These are phyloP conservation scores for Luvunga scandens DNA, from an alignment of 345 rosid species.

Conservation along the genomic window DNA sequence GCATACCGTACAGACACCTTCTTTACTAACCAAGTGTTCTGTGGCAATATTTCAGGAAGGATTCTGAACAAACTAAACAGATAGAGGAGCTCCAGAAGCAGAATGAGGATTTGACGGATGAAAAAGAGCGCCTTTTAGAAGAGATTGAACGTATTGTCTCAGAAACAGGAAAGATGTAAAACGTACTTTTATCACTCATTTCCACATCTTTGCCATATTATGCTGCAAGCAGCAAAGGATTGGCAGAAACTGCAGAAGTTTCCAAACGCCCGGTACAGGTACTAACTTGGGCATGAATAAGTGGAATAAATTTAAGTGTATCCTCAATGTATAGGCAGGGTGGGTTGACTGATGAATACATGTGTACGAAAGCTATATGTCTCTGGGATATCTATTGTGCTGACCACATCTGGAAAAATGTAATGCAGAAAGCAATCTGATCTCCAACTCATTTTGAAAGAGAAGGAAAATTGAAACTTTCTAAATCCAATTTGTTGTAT, in stretches of 20 bases:
- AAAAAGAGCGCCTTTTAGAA: slow-evolving; percentile 64
- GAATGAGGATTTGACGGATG: slow-evolving; percentile 53
- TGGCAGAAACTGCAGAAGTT: slow-evolving; percentile 1
- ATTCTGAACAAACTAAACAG: slow-evolving; percentile 74
- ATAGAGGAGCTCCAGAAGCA: slow-evolving; percentile 70
- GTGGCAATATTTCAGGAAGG: slow-evolving; percentile 45
- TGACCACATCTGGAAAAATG: not conserved
- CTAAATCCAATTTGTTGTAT: not conserved
- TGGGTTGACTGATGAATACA: not conserved
- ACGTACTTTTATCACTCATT: not conserved
- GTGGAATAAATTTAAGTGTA: not conserved
- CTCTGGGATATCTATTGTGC: not conserved
- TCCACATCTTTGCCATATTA: not conserved
- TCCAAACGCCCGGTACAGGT: not conserved
- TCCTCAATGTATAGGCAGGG: not conserved
- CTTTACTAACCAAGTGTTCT: not conserved
- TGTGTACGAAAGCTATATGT: not conserved
- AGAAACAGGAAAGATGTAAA: slow-evolving; percentile 38
- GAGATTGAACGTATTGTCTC: slow-evolving; percentile 58
- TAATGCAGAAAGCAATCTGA: not conserved
- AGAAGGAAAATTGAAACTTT: not conserved
- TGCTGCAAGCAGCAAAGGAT: not conserved
- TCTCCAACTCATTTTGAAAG: not conserved
- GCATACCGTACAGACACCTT: not conserved
- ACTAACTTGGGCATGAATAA: not conserved